Base-by-base conservation (phyloP, 2,329 filamentous ascomycete species). In the Trichoderma atroviride region DNA sequence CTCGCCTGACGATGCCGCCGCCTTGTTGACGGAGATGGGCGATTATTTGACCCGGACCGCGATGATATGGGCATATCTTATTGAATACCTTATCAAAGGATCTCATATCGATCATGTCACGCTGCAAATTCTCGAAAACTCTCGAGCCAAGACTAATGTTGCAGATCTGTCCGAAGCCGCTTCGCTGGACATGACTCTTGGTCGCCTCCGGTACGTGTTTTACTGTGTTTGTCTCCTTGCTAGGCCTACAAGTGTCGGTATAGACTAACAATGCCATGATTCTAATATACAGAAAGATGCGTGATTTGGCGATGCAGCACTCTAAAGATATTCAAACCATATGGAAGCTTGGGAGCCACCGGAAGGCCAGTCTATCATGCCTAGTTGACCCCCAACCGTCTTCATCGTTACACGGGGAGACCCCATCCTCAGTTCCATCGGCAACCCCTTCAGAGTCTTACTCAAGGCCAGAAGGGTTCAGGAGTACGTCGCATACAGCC, bases 1-100 rank as follows among this genome's bases (percentile, higher is more conserved):
- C 13, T 55, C 55, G 31, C 69, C 63, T n/a, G 50, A 40, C 22
- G 70, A 74, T 55, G 71, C 74, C 16, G 73, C 74, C 16, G 78
- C 76, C 52, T 68, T 81, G 62, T 74, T 80, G 53, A 72, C 72
- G 37, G 78, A 80, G 40, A 75, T 80, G 69, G 79, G 79, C 37
- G 79, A 81, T 29, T 81, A 81, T 69, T 70, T 81, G 29, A 73
- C 74, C 35, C 77, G 76, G 31, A 78, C 77, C n/a, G 78, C 79
- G 27, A 67, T 74, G 47, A 72, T 80, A 68, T 79, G 75, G 76
- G 74, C 75, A n/a, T 72, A 71, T 27, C 71, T 81, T 61, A 79
- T 79, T 40, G 76, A 79, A n/a, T 74, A 71, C 43, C 72, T 81
- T n/a, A 71, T 79, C 4, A 71, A 75, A 53, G 79, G 77, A 19